Percentiles rank a stretch among this genome's conserved stretches.
phyloP scores from a whole-genome alignment of 495 filamentous ascomycete species.

The Lophiostoma macrostomum region DNA sequence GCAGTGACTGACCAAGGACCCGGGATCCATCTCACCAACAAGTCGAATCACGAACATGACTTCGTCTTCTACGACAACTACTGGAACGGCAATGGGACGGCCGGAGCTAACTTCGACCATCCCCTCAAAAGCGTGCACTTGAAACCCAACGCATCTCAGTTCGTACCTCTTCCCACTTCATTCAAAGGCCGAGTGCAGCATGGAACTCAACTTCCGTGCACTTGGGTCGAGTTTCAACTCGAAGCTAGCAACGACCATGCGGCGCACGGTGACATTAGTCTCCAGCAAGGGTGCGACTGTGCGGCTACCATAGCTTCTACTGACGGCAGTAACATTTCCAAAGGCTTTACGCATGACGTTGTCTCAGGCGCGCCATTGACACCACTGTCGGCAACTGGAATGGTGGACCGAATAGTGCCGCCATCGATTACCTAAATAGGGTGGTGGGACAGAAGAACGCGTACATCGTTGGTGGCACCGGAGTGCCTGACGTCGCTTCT shows the following conservation, averaged over 20 bases:
- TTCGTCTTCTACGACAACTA: constrained; percentile 26
- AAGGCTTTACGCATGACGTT: background rate
- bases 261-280: background rate
- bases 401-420: background rate
- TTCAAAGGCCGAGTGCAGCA: background rate
- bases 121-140: constrained; percentile 38
- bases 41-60: background rate
- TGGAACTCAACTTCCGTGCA: background rate
- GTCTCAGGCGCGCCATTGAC: background rate
- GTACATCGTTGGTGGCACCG: too few relatives aligned
- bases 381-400: background rate
- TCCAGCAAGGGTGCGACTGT: background rate
- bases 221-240: background rate
- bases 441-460: too few relatives aligned
- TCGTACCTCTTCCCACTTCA: background rate
- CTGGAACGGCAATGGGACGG: constrained; percentile 47
- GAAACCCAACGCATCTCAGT: background rate
- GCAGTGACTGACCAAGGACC: background rate
- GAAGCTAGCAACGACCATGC: background rate
- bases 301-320: background rate
- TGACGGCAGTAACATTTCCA: background rate
- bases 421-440: too few relatives aligned
- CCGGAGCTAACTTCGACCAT: constrained; percentile 47
- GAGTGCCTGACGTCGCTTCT: too few relatives aligned
- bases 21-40: background rate